Percentiles rank a stretch among this genome's conserved stretches.
phyloP scores from a whole-genome alignment of 2,329 filamentous ascomycete species.

The Blastomyces percursus region DNA sequence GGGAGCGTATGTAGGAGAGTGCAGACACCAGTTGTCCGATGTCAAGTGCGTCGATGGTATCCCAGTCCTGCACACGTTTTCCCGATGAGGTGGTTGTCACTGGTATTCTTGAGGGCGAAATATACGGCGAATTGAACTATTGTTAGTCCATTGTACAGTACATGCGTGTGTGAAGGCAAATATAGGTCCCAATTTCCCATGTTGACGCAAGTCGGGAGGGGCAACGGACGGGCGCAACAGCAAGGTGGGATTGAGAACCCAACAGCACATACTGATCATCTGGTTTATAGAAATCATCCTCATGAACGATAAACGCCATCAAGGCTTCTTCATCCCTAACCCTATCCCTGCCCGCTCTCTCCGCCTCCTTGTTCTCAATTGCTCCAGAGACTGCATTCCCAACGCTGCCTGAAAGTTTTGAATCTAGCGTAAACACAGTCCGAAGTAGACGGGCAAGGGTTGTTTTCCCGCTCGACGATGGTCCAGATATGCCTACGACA shows the following conservation, averaged over 20 bases:
- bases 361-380: background rate
- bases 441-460: slow-evolving; percentile 77
- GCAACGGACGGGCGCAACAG: background rate
- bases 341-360: background rate
- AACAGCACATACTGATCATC: slow-evolving; percentile 52
- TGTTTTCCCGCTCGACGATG: slow-evolving; percentile 89
- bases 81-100: slow-evolving; percentile 39
- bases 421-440: slow-evolving; percentile 55
- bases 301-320: slow-evolving; percentile 64
- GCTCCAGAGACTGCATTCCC: background rate
- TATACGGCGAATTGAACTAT: background rate
- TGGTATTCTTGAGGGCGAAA: slow-evolving; percentile 29
- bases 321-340: slow-evolving; percentile 13
- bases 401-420: background rate
- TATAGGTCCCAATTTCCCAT: background rate
- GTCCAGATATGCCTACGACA: slow-evolving; percentile 66
- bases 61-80: slow-evolving; percentile 69
- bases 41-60: slow-evolving; percentile 70
- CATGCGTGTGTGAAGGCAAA: background rate
- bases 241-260: background rate
- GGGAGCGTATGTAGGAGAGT: slow-evolving; percentile 56
- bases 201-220: too few relatives aligned
- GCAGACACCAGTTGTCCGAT: slow-evolving; percentile 56
- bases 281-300: slow-evolving; percentile 89
- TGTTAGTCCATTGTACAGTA: background rate